Evolutionary conservation across 2,329 filamentous ascomycete genomes (phyloP), one percentile per base, ranked within the genome.

Genomic region (Mycogone perniciosa): DNA sequence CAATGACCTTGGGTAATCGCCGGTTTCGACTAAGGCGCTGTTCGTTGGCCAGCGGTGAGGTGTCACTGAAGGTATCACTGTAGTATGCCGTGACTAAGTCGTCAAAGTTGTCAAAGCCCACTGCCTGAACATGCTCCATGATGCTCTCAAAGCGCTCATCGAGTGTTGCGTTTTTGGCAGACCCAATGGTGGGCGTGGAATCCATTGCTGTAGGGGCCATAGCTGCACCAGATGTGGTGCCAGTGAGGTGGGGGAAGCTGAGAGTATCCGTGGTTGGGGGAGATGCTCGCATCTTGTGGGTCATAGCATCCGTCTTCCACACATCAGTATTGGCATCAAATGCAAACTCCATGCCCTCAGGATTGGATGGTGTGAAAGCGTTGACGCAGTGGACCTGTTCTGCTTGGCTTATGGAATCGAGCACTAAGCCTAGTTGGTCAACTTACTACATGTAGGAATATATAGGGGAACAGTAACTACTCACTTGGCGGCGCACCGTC

Each of bases 31-130:
- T 64, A 9, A 58, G 40, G 2, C 57, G 57, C 46, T 64, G 62
- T 40, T 64, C 59, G n/a, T 61, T 51, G 7, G 59, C 56, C 7
- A 62, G 46, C 1, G 59, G 49, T 6, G 58, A 59, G 2, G 56
- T 40, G 9, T 58, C 54, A 11, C 40, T 44, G 31, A 60, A 59
- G 1, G 48, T 53, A 26, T 55, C 53, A 39, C 54, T 53, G 51
- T 64, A 65, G 49, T 64, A 64, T 3, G 61, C 56, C 9, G 57
- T 55, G n/a, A 58, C 60, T 11, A 61, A 39, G 10, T 58, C 54
- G 30, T 65, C 62, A 20, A 65, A 61, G 11, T 50, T 60, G 3
- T 59, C 54, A 37, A 64, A 64, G 5, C 60, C 62, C 2, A 51
- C 55, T 2, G 56, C 57, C 30, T 59, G 53, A 2, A 57, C 54